A percentile compares a stretch with the other conserved stretches of the same genome.
phyloP scores from a whole-genome alignment of 2,329 filamentous ascomycete species.

The Alternaria arborescens region DNA sequence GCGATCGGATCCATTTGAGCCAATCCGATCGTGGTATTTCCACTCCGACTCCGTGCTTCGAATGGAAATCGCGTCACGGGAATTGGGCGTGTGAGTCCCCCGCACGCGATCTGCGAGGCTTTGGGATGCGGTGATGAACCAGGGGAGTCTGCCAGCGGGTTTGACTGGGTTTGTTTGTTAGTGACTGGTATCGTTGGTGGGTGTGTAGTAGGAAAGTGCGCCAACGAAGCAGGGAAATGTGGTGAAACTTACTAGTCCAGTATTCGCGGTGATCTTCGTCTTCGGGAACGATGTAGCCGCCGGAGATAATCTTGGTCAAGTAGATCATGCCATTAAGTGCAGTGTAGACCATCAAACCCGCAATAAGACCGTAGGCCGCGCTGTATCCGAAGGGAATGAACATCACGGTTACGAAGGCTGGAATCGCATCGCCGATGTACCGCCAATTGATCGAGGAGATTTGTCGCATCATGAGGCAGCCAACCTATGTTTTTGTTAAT shows the following conservation, averaged over 20 bases:
- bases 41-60: conserved; percentile 36
- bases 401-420: conserved; percentile 82
- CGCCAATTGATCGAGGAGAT: conserved; percentile 86
- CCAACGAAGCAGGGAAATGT: not conserved
- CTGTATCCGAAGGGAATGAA: conserved; percentile 91
- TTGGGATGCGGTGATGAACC: conserved; percentile 32
- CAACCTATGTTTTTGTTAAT: conserved; percentile 52
- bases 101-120: conserved; percentile 37
- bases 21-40: conserved; percentile 35
- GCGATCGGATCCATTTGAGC: conserved; percentile 38
- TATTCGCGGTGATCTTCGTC: conserved; percentile 80
- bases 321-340: conserved; percentile 76
- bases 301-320: conserved; percentile 69
- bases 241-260: conserved; percentile 72
- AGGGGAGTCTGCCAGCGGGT: conserved; percentile 21
- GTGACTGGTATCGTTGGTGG: not conserved
- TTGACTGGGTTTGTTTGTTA: conserved; percentile 33
- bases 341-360: conserved; percentile 78
- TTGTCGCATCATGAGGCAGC: conserved; percentile 79
- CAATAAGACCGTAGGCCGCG: conserved; percentile 86
- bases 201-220: not conserved
- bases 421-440: conserved; percentile 83
- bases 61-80: conserved; percentile 32
- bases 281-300: conserved; percentile 75
- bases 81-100: conserved; percentile 16